Evolutionary conservation across 2,329 filamentous ascomycete species (phyloP), one percentile per base, ranked within the genome.

Genomic region (Ophiostoma tasmaniense): DNA sequence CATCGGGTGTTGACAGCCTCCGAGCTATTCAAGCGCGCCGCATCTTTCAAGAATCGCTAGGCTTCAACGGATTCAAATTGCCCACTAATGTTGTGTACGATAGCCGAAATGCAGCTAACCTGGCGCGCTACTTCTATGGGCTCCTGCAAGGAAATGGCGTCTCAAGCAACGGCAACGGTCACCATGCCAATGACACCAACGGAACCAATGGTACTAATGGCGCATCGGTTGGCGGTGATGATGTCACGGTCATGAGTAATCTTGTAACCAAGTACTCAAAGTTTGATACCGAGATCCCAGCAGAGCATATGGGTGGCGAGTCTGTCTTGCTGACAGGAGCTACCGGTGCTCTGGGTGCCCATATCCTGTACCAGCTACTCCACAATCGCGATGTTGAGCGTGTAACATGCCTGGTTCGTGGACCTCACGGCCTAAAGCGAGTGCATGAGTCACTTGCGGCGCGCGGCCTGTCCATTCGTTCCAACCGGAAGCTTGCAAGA

Each of bases 21-120:
- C 80, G 80, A 22, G 81, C 81, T 1, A 80, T 81, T 17, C 79
- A 82, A n/a, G 71, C 81, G 1, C 78, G 81, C 25, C 76, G 80
- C 3, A 68, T 81, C 2, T 75, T 83, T 30, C 74, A 81, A 45
- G 74, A 77, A 20, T 73, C 78, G 30, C 76, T 83, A 17, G 75
- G 79, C 14, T 73, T 83, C 1, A 75, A 75, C 25, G 71, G 73
- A 22, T 70, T 76, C 10, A 17, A 61, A 71, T 70, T 80, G 37
- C 59, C 76, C 2, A 76, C 75, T 8, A 82, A 83, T 68, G 74
- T 79, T 5, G 76, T 82, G 5, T 82, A 81, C 66, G 81, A 82
- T 65, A 73, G 75, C 1, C 80, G 79, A 0, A 81, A 74, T 28
- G 73, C 80, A 8, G 69, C 74, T 0, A 74, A 75, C 3, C 74